These are phyloP conservation scores for Podaxis pistillaris DNA, from an alignment of 768 basidiomycete species.

Conservation along the genomic window DNA sequence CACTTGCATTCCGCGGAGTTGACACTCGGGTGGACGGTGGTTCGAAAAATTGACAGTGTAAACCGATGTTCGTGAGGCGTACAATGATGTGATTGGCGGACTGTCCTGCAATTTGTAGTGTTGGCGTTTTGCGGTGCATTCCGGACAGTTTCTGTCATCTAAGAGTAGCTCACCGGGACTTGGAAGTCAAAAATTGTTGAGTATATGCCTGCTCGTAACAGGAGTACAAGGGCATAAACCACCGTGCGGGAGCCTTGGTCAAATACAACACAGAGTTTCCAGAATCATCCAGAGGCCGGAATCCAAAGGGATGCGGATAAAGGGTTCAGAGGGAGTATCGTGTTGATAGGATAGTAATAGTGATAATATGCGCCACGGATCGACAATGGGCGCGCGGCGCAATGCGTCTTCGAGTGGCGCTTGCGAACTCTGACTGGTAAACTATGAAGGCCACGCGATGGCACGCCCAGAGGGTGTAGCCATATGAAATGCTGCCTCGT, in stretches of 20 bases:
- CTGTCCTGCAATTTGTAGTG: neutral
- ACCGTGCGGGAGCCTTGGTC: neutral
- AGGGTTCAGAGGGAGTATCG: neutral
- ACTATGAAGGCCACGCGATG: slow-evolving; percentile 11
- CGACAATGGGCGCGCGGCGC: slow-evolving; percentile 9
- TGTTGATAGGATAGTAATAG: neutral
- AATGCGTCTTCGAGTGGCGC: slow-evolving; percentile 12
- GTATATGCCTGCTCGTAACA: neutral
- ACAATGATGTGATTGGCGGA: neutral
- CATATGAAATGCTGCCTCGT: neutral
- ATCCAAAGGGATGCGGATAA: neutral
- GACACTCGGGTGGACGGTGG: neutral
- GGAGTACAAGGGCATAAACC: neutral
- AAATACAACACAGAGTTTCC: neutral
- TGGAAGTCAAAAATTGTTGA: slow-evolving; percentile 10
- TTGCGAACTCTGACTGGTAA: slow-evolving; percentile 1
- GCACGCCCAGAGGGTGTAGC: neutral
- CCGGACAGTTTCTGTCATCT: slow-evolving; percentile 15
- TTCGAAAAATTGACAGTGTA: slow-evolving; percentile 1
- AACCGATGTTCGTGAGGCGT: neutral
- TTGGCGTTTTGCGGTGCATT: neutral
- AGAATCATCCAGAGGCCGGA: neutral
- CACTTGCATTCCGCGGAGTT: slow-evolving; percentile 14
- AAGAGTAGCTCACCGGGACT: slow-evolving; percentile 11
- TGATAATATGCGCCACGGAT: slow-evolving; percentile 9